These are phyloP conservation scores for Penicillium antarcticum DNA, from an alignment of 495 filamentous ascomycete species.

Conservation along the genomic window DNA sequence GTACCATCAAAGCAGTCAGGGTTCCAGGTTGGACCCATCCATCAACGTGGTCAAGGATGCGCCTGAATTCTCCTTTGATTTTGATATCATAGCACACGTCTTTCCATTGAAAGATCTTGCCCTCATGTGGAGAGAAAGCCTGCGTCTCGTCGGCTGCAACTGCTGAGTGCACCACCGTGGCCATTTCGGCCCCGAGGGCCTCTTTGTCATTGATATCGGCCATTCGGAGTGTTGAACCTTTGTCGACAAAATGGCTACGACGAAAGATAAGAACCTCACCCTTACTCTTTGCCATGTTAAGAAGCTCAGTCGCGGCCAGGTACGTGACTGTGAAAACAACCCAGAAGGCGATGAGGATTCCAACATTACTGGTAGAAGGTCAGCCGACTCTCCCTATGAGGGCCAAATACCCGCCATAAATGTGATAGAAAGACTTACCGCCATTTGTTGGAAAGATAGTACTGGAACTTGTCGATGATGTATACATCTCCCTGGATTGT, in stretches of 20 bases:
- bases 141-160: background rate
- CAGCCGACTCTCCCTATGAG: background rate
- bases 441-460: constrained; percentile 59
- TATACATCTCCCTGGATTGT: constrained; percentile 50
- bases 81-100: constrained; percentile 59
- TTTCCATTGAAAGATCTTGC: background rate
- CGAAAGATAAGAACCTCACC: constrained; percentile 43
- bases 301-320: constrained; percentile 31
- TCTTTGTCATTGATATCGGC: constrained; percentile 8
- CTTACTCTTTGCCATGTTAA: constrained; percentile 29
- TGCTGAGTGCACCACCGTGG: constrained; percentile 43
- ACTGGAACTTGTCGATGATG: constrained; percentile 51
- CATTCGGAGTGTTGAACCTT: background rate
- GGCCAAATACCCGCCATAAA: background rate
- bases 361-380: constrained; percentile 43
- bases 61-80: constrained; percentile 45
- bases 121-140: background rate
- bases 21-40: constrained; percentile 67
- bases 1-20: constrained; percentile 58
- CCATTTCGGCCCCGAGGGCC: constrained; percentile 40
- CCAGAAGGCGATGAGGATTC: constrained; percentile 57
- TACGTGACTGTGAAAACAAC: constrained; percentile 47
- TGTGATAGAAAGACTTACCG: constrained; percentile 17
- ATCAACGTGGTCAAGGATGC: constrained; percentile 55
- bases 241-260: constrained; percentile 18